Evolutionary conservation across 75 land plant genomes (phyloP).

Genomic region (Pinus albicaulis): DNA sequence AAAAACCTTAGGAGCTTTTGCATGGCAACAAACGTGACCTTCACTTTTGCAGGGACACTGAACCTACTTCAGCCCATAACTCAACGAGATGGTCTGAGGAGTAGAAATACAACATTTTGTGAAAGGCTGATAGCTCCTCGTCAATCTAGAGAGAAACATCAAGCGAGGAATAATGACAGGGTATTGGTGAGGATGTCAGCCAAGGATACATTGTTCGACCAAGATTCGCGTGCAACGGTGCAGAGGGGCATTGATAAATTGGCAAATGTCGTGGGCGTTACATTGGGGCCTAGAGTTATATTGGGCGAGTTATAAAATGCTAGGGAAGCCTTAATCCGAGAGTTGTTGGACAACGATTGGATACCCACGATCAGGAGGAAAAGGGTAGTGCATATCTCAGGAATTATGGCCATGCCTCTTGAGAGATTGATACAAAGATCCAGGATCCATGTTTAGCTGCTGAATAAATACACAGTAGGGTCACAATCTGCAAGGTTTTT

Average conservation of each 20-base stretch:
- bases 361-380: too few relatives aligned
- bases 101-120: neutral
- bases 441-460: too few relatives aligned
- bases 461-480: too few relatives aligned
- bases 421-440: too few relatives aligned
- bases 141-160: neutral
- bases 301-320: constrained; percentile 93
- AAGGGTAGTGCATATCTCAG: too few relatives aligned
- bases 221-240: constrained; percentile 64
- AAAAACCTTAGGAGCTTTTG: too few relatives aligned
- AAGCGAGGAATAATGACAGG: neutral
- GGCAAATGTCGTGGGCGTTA: constrained; percentile 80
- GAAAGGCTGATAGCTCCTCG: neutral
- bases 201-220: constrained; percentile 86
- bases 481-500: too few relatives aligned
- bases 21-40: neutral
- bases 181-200: constrained; percentile 58
- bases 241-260: constrained; percentile 92
- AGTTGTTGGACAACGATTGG: too few relatives aligned
- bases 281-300: constrained; percentile 86
- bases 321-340: constrained; percentile 79
- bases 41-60: neutral
- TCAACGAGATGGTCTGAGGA: neutral
- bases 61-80: neutral
- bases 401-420: too few relatives aligned